phyloP scores from a whole-genome alignment of 2,329 filamentous ascomycete species.

The Cytospora chrysosperma region DNA sequence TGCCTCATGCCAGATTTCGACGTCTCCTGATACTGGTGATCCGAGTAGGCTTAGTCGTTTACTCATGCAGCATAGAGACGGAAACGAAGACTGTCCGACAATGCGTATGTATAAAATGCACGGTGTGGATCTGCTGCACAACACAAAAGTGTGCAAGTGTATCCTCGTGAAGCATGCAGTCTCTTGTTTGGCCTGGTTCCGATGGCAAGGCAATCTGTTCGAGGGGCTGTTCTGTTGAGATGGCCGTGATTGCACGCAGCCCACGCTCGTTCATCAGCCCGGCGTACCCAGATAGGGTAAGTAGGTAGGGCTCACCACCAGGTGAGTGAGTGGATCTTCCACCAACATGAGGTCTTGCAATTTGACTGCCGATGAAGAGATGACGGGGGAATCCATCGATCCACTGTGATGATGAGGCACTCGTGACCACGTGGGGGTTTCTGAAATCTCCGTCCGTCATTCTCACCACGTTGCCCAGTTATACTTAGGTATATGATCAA shows the following conservation, averaged over 20 bases:
- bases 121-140: background rate
- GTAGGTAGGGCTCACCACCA: no score
- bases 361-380: background rate
- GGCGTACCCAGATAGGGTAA: background rate
- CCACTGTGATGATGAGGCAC: constrained; percentile 7
- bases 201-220: background rate
- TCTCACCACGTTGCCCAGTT: background rate
- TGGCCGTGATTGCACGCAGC: constrained; percentile 11
- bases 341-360: background rate
- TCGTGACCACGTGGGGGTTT: background rate
- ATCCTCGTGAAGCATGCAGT: background rate
- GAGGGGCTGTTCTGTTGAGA: background rate
- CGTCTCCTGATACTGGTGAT: background rate
- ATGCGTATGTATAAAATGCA: background rate
- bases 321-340: constrained; percentile 1
- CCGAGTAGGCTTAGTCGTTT: background rate
- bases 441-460: background rate
- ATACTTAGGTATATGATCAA: background rate
- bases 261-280: background rate
- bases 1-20: background rate
- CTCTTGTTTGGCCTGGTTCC: background rate
- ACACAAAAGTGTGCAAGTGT: background rate
- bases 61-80: background rate
- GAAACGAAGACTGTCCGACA: background rate
- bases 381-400: background rate